Evolutionary conservation across 1,284 basidiomycete genomes (phyloP), one percentile per base, ranked within the genome.

Genomic region (Termitomyces sp.): DNA sequence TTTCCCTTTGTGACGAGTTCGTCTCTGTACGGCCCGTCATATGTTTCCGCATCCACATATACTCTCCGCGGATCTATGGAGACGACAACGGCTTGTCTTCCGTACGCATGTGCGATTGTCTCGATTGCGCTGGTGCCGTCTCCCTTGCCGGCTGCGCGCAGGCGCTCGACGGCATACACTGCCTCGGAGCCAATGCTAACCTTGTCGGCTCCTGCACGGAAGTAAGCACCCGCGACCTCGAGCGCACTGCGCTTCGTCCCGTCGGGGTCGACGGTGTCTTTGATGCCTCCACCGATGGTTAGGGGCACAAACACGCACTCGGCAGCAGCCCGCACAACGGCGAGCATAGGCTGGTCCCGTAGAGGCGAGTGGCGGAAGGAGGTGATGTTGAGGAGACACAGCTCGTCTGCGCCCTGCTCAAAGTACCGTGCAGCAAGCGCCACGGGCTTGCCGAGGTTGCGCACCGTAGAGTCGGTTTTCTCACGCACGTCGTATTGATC

Each of bases 401-500:
- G 80, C 73, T 99, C 97, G 73, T 99, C 97, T 45, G 97, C 97
- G 33, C 95, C 96, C 46, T 87, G 83, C 15, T 77, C 72, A 73
- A 90, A 98, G 75, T 99, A 99, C 58, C 84, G 83, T 48, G 81
- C 81, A 1, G 96, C 90, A 50, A 99, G 85, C 38, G 93, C 86
- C 64, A 99, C 94, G 2, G 97, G 97, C 74, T 98, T 98, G 56
- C 97, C 97, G 57, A 99, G 87, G 71, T 99, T 99, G 60, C 97
- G 89, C 5, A 99, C 97, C 3, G 68, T 64, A 33, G 72, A 61
- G 13, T 65, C 64, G 10, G 71, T 67, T 67, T 89, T 92, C 70
- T 98, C 96, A 54, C 96, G 90, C 13, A 98, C 96, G 67, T 98
- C 94, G 75, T 99, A 99, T 68, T 97, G 95, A 72, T 99, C 97